A percentile compares a stretch with the other conserved stretches of the same genome.
Conservation (phyloP, 208 protist species). For the Trypanosoma platydactyli region DNA sequence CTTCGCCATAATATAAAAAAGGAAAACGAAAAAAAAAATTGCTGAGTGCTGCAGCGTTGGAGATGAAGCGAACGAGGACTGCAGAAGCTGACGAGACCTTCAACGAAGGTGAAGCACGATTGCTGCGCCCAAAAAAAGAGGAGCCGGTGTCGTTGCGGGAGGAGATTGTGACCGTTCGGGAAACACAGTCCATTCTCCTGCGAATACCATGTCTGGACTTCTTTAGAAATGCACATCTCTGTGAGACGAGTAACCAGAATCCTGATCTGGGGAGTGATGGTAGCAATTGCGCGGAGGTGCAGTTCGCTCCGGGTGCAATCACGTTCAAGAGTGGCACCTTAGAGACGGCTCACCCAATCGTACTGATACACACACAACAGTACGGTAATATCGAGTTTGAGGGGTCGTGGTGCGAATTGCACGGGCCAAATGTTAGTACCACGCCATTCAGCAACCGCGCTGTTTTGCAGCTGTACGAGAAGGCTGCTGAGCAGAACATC, state of each 20-base stretch:
- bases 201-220: conserved; percentile 85
- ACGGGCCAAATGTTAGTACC: not conserved
- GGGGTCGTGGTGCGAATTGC: conserved; percentile 54
- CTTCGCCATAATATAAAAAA: too few species aligned
- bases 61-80: conserved; percentile 15
- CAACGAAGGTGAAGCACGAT: conserved; percentile 9
- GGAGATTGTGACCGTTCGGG: conserved; percentile 50
- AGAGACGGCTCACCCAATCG: conserved; percentile 44
- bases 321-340: conserved; percentile 45
- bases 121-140: conserved; percentile 13
- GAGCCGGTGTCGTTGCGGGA: conserved; percentile 30
- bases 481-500: conserved; percentile 4
- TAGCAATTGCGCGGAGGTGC: not conserved
- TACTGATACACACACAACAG: conserved; percentile 40
- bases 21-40: too few species aligned
- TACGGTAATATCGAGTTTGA: conserved; percentile 54
- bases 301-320: conserved; percentile 40
- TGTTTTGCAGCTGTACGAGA: conserved; percentile 44
- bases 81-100: too few species aligned
- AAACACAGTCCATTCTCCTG: conserved; percentile 47
- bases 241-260: conserved; percentile 32
- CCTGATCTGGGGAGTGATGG: not conserved
- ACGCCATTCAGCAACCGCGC: conserved; percentile 27
- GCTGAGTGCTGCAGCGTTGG: not conserved
- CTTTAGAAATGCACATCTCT: conserved; percentile 74